A percentile compares a stretch with the other conserved stretches of the same genome.
Evolutionary conservation across 2,329 filamentous ascomycete genomes (phyloP).

Genomic region (Penicillium sp.): DNA sequence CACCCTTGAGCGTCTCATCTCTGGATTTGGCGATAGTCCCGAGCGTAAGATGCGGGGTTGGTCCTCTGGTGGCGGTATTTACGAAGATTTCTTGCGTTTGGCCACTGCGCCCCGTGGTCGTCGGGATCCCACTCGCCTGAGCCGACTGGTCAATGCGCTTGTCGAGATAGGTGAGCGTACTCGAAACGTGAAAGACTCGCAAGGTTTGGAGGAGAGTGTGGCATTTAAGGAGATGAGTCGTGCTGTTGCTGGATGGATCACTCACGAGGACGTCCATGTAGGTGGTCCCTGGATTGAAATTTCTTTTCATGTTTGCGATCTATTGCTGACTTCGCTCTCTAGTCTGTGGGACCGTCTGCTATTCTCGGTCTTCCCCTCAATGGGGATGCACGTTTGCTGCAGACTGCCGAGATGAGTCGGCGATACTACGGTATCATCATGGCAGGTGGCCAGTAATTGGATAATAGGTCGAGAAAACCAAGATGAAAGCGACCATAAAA

Average conservation of each 20-base stretch:
- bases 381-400: conserved; percentile 64
- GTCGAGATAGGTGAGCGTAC: conserved; percentile 36
- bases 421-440: conserved; percentile 63
- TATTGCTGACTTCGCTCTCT: background rate
- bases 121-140: conserved; percentile 38
- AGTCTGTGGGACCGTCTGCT: conserved; percentile 33
- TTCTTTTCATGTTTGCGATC: background rate
- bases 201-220: conserved; percentile 56
- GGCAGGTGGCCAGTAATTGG: conserved; percentile 40
- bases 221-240: conserved; percentile 78
- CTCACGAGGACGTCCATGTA: conserved; percentile 56
- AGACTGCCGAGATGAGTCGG: conserved; percentile 64
- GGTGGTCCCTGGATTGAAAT: conserved; percentile 21
- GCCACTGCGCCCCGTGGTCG: conserved; percentile 36
- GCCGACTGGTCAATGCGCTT: conserved; percentile 45
- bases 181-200: conserved; percentile 47
- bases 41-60: conserved; percentile 63
- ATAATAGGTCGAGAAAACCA: background rate
- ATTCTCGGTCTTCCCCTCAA: conserved; percentile 50
- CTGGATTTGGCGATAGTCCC: conserved; percentile 60
- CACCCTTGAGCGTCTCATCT: conserved; percentile 61
- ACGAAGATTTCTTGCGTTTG: conserved; percentile 56
- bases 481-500: no score
- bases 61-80: conserved; percentile 74
- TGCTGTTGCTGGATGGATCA: conserved; percentile 61